Conservation (phyloP, 768 basidiomycete genomes). For the Suillus discolor region DNA sequence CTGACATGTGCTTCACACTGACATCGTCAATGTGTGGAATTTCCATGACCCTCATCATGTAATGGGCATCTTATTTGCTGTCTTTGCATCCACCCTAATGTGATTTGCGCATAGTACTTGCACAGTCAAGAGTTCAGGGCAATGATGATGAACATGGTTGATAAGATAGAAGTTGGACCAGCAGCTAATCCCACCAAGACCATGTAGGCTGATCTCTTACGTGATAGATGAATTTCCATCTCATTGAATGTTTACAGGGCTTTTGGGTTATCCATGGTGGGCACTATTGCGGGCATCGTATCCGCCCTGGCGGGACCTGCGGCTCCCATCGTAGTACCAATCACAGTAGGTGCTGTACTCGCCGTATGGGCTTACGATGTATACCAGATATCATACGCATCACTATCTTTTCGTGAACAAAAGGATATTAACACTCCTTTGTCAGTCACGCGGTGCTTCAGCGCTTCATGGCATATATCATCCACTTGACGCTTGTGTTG, state of each 20-base stretch:
- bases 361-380: constrained; percentile 4
- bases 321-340: constrained; percentile 3
- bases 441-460: constrained; percentile 13
- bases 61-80: background rate
- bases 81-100: too few relatives aligned
- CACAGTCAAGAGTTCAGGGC: too few relatives aligned
- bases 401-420: background rate
- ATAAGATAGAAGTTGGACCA: too few relatives aligned
- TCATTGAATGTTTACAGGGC: background rate
- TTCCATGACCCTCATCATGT: constrained; percentile 12
- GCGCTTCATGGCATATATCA: constrained; percentile 27
- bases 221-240: too few relatives aligned
- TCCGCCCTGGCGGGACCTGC: background rate
- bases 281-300: background rate
- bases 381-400: background rate
- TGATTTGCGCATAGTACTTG: too few relatives aligned
- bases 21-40: constrained; percentile 24
- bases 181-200: too few relatives aligned
- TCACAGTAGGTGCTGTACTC: background rate
- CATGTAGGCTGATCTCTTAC: too few relatives aligned
- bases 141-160: too few relatives aligned
- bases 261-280: background rate
- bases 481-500: constrained; percentile 27
- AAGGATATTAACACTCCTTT: background rate
- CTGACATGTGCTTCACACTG: constrained; percentile 22